A percentile compares a stretch with the other conserved stretches of the same genome.
Evolutionary conservation across 2,329 filamentous ascomycete genomes (phyloP).

Genomic region (Aspergillus fischeri): DNA sequence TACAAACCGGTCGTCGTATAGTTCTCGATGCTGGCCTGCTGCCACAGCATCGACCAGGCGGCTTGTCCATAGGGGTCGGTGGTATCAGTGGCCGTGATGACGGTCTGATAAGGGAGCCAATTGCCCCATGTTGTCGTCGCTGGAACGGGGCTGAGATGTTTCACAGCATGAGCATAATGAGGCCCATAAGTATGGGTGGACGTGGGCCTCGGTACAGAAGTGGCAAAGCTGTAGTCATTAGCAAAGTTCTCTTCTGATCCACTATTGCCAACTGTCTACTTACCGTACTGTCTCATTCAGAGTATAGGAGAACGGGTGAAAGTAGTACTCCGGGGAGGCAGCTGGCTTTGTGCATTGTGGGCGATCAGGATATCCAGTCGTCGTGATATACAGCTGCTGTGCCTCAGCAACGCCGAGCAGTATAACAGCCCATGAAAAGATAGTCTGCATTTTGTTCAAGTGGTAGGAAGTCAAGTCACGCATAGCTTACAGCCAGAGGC

Average conservation of each 20-base stretch:
- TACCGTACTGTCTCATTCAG: slow-evolving; percentile 3
- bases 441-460: background rate
- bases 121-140: slow-evolving; percentile 31
- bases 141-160: background rate
- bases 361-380: background rate
- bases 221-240: background rate
- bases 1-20: slow-evolving; percentile 38
- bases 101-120: slow-evolving; percentile 29
- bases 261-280: background rate
- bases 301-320: slow-evolving; percentile 1
- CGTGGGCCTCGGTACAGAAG: background rate
- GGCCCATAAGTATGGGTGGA: background rate
- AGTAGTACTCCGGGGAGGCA: background rate
- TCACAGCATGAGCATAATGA: background rate
- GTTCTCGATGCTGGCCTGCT: slow-evolving; percentile 24
- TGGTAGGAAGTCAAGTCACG: background rate
- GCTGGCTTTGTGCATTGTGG: background rate
- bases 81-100: slow-evolving; percentile 24
- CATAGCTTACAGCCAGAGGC: background rate
- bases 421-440: background rate
- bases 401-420: background rate
- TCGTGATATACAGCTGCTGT: slow-evolving; percentile 1
- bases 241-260: background rate
- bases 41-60: slow-evolving; percentile 35
- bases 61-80: slow-evolving; percentile 32